Evolutionary conservation across 2,329 filamentous ascomycete genomes (phyloP), one percentile per base, ranked within the genome.

Genomic region (Fusarium sp.): DNA sequence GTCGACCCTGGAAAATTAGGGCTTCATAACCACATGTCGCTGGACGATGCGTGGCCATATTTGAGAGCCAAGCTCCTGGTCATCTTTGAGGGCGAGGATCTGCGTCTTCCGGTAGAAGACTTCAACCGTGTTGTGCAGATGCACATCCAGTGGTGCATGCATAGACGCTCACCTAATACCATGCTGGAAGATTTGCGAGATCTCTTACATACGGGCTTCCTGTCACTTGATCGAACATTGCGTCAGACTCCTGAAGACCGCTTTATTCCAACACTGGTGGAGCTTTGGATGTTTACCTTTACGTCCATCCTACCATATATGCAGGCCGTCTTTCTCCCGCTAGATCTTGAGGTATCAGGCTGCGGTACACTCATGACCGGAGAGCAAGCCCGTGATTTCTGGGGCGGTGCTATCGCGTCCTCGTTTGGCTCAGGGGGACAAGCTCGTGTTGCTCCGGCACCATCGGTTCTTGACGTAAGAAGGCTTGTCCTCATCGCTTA

Each of bases 261-360:
- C 34, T 87, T 98, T n/a, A 93, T 98, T 23, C 93, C 93, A 0
- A 90, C 93, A 58, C 84, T 99, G 1, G 95, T 98, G 4, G 93
- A 97, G 77, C 90, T 98, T 76, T 99, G 96, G 96, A 88, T 97
- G 62, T 90, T 96, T 48, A 94, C 96, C 0, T 98, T 98, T 75
- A 95, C 93, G 4, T 92, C 89, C 9, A 93, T 98, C 39, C 81
- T 98, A 7, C 96, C 96, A 0, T 98, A 97, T 76, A 90, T 99
- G 74, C 95, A 98, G 81, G 94, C 95, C 2, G 94, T 98, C 2
- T 98, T 99, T 77, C 83, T 99, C 3, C 96, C 94, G 0, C 83
- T 99, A 2, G 96, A 99, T 76, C 87, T 97, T 13, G 96, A 99
- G 77, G 97, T 99, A 77, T 91, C 93, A 55, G 96, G 95, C 8